Percentiles rank a stretch among this genome's conserved stretches.
Evolutionary conservation across 768 basidiomycete species (phyloP).

Genomic region (Suillus spraguei): DNA sequence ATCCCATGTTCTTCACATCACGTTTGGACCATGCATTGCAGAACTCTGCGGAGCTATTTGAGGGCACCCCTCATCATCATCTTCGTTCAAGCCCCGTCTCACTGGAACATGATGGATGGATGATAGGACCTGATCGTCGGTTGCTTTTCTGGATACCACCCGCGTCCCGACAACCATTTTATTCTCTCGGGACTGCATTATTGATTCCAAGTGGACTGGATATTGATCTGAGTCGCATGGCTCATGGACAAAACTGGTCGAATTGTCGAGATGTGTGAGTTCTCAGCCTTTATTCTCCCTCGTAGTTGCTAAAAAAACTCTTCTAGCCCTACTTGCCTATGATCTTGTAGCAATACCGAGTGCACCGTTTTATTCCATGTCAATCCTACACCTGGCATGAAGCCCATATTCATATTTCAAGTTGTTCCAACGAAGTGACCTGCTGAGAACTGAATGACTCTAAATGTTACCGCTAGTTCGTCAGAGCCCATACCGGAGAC

Average conservation of each 20-base stretch:
- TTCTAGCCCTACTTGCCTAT: too few species aligned
- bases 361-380: too few species aligned
- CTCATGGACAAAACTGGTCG: not conserved
- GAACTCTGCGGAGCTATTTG: not conserved
- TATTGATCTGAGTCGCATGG: not conserved
- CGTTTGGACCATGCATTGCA: not conserved
- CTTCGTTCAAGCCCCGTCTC: not conserved
- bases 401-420: too few species aligned
- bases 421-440: too few species aligned
- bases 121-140: not conserved
- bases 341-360: too few species aligned
- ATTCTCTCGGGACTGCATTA: rapidly evolving
- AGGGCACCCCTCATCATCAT: not conserved
- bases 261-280: not conserved
- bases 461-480: too few species aligned
- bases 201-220: not conserved
- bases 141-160: not conserved
- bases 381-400: too few species aligned
- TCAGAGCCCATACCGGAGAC: too few species aligned
- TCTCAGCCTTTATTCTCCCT: not conserved
- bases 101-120: not conserved
- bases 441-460: too few species aligned
- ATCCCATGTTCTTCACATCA: constrained; percentile 1
- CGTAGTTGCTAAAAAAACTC: too few species aligned
- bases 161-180: not conserved